Percentiles rank a stretch among this genome's conserved stretches.
Conservation (phyloP, 116 monocot genomes). For the Papilionanthe hybrid region DNA sequence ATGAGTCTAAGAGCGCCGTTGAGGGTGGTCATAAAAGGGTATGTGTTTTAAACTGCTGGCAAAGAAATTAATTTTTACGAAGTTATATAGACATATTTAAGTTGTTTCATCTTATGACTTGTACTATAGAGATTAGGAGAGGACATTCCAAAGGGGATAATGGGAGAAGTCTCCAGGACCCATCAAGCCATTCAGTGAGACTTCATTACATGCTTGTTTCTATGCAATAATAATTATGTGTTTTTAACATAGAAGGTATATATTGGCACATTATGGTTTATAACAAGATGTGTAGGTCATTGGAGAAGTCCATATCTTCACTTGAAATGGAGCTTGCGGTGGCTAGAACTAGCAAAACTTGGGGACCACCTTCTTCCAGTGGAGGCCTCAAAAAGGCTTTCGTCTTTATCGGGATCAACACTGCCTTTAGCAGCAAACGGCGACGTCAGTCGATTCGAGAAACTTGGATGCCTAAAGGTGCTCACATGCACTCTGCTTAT, state of each 20-base stretch:
- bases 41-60: constrained; percentile 5
- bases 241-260: not conserved
- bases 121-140: constrained; percentile 45
- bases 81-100: no score
- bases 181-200: constrained; percentile 76
- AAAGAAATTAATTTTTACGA: no score
- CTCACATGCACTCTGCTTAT: not conserved
- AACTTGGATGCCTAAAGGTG: constrained; percentile 87
- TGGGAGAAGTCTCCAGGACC: constrained; percentile 65
- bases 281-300: constrained; percentile 28
- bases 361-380: not conserved
- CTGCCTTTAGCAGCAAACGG: constrained; percentile 84
- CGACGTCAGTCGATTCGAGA: constrained; percentile 63
- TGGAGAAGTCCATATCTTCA: constrained; percentile 64
- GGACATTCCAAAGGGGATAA: constrained; percentile 36
- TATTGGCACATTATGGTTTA: not conserved
- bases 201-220: not conserved
- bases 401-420: constrained; percentile 81
- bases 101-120: no score
- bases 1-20: constrained; percentile 13
- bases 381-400: constrained; percentile 36
- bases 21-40: constrained; percentile 51
- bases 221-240: no score
- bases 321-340: constrained; percentile 79
- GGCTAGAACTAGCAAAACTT: constrained; percentile 27